Evolutionary conservation across 139 green algal species (phyloP).

Genomic region (Auxenochlorella protothecoides): DNA sequence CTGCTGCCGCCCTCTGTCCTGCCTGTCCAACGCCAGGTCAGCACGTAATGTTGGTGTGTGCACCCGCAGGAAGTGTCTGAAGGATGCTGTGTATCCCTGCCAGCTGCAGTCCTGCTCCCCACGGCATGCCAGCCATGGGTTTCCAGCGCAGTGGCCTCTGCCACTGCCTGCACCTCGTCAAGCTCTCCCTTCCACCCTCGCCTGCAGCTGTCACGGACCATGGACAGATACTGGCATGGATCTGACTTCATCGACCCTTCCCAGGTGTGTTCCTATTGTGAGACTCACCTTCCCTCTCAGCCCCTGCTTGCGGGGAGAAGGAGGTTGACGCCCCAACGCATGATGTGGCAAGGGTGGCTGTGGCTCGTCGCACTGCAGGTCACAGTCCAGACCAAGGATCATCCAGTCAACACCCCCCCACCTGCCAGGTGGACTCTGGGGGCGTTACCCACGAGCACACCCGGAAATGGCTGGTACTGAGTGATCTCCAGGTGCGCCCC

Average conservation of each 20-base stretch:
- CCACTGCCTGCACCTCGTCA: no score
- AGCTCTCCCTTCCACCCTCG: background rate
- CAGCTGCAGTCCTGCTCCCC: background rate
- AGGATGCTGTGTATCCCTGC: background rate
- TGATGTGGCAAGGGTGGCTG: no score
- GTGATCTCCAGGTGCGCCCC: slow-evolving; percentile 44
- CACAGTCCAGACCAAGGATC: background rate
- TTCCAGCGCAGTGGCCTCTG: background rate
- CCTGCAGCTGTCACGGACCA: slow-evolving; percentile 47
- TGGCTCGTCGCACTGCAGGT: no score
- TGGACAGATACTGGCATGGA: slow-evolving; percentile 44
- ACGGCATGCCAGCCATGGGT: background rate
- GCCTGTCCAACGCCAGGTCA: slow-evolving; percentile 50
- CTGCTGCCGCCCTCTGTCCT: slow-evolving; percentile 66
- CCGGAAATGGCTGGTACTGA: slow-evolving; percentile 61
- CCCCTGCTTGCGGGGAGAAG: background rate
- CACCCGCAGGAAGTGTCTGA: background rate
- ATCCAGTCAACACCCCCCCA: background rate
- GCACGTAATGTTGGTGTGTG: background rate
- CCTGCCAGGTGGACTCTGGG: slow-evolving; percentile 34
- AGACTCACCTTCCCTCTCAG: background rate
- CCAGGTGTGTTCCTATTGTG: background rate
- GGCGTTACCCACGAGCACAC: slow-evolving; percentile 51
- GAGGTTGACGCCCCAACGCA: background rate
- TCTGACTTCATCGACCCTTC: slow-evolving; percentile 34